Evolutionary conservation across 768 basidiomycete species (phyloP).

Genomic region (Boletus reticuloceps): DNA sequence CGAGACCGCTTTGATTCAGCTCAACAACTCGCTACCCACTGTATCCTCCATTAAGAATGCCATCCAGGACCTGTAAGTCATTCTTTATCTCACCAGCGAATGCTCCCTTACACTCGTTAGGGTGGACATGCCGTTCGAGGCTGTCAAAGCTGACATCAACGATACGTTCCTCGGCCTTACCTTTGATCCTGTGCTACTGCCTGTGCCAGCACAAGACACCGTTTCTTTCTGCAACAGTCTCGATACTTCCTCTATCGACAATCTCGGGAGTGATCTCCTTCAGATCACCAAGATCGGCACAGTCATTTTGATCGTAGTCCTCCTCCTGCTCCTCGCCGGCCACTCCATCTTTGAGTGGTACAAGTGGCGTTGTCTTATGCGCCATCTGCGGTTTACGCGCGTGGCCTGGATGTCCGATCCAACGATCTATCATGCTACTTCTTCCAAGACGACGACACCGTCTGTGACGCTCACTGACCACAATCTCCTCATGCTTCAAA

Average conservation of each 20-base stretch:
- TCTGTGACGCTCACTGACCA: conserved; percentile 65
- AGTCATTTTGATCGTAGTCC: conserved; percentile 66
- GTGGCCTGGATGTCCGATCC: conserved; percentile 78
- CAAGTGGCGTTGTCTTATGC: conserved; percentile 74
- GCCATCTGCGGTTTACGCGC: conserved; percentile 65
- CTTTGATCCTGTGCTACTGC: conserved; percentile 70
- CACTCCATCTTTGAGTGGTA: conserved; percentile 85
- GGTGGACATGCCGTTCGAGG: conserved; percentile 84
- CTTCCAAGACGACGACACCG: conserved; percentile 37
- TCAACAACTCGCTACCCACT: conserved; percentile 81
- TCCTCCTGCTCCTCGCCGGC: conserved; percentile 69
- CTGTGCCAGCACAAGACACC: conserved; percentile 68
- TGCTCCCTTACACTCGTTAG: conserved; percentile 33
- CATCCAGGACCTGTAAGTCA: conserved; percentile 63
- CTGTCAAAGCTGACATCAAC: conserved; percentile 86
- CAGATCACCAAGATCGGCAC: conserved; percentile 78
- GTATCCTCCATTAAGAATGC: conserved; percentile 69
- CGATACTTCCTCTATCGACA: conserved; percentile 84
- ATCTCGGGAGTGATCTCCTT: conserved; percentile 76
- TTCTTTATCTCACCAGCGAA: neutral
- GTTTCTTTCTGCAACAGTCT: conserved; percentile 75
- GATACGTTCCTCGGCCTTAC: conserved; percentile 71
- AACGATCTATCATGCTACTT: conserved; percentile 43
- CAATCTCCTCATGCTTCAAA: conserved; percentile 74
- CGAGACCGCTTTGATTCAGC: conserved; percentile 62